Conservation (phyloP, 768 basidiomycete genomes). For the Tricholoma matsutake region DNA sequence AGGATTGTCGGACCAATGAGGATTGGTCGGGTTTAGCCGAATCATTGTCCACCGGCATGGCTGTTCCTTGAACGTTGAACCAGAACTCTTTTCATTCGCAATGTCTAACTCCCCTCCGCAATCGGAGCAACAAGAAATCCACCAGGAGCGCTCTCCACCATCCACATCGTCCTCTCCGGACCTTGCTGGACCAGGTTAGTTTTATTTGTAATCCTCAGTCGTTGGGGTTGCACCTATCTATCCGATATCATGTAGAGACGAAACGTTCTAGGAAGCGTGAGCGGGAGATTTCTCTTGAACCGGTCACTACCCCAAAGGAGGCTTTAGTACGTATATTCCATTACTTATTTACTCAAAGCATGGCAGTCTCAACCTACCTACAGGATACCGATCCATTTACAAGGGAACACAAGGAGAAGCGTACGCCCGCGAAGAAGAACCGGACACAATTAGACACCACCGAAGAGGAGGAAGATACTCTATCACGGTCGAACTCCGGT, state of each 20-base stretch:
- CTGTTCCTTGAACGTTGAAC: slow-evolving; percentile 9
- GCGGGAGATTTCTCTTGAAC: slow-evolving; percentile 75
- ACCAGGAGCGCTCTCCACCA: slow-evolving; percentile 27
- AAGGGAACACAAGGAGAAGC: slow-evolving; percentile 48
- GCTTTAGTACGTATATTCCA: slow-evolving; percentile 29
- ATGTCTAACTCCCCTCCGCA: slow-evolving; percentile 16
- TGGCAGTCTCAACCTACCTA: neutral
- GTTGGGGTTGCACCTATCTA: slow-evolving; percentile 10
- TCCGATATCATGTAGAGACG: slow-evolving; percentile 32
- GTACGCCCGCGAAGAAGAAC: slow-evolving; percentile 76
- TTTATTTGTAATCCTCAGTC: slow-evolving; percentile 10
- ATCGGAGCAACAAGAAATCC: slow-evolving; percentile 6
- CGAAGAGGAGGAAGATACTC: slow-evolving; percentile 57
- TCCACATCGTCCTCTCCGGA: slow-evolving; percentile 47
- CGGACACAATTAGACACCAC: slow-evolving; percentile 59
- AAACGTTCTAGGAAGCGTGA: slow-evolving; percentile 69
- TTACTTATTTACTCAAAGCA: slow-evolving; percentile 1
- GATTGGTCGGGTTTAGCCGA: slow-evolving; percentile 37
- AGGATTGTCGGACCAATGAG: neutral
- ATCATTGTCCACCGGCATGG: slow-evolving; percentile 9
- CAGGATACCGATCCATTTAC: slow-evolving; percentile 40
- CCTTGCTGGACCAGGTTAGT: slow-evolving; percentile 40
- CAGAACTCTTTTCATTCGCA: slow-evolving; percentile 9
- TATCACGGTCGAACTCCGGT: slow-evolving; percentile 36
- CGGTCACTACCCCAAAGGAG: slow-evolving; percentile 47